Evolutionary conservation across 768 basidiomycete species (phyloP), one percentile per base, ranked within the genome.

Genomic region (Pluteus cervinus): DNA sequence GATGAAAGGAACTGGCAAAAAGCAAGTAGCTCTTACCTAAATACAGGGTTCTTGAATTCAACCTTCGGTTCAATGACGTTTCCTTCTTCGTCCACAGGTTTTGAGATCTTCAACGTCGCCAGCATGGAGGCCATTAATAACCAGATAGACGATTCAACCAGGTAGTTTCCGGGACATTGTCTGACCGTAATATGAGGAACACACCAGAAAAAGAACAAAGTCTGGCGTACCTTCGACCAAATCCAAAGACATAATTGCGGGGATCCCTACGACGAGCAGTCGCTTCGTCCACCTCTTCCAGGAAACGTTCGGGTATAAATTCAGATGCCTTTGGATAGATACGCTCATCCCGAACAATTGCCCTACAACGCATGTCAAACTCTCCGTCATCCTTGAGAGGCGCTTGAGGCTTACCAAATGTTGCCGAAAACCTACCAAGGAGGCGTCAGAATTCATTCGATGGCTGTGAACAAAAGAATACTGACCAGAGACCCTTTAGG

Each of bases 81-180:
- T 4, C 79, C 80, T 5, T 55, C 48, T 24, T 68, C 68, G 34
- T 79, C 76, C 15, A 65, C 51, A 12, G 72, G 58, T 53, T 72
- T 76, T 25, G 55, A 47, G 7, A 83, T 69, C 40, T 80, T 68
- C 26, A 82, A 52, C 31, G 75, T 75, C 1, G 79, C 75, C 7
- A 83, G 57, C 54, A 79, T 71, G 10, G 63, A 62, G 2, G 70
- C 68, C 12, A 77, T 60, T 11, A 78, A 57, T 16, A 81, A 52
- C 78, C 81, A 84, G 24, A 70, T 57, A 1, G 78, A 77, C 3
- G 71, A 68, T 42, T 85, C 82, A 40, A 76, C 74, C 21, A 85
- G 68, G 51, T 81, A 59, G 25, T 56, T 48, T 11, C 83, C 83
- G 1, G 83, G 83, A 52, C 82, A 85, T 24, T 68, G 69, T 37